These are phyloP conservation scores for Yamadazyma buinensis DNA, from an alignment of 1,139 yeast genomes.

Conservation along the genomic window DNA sequence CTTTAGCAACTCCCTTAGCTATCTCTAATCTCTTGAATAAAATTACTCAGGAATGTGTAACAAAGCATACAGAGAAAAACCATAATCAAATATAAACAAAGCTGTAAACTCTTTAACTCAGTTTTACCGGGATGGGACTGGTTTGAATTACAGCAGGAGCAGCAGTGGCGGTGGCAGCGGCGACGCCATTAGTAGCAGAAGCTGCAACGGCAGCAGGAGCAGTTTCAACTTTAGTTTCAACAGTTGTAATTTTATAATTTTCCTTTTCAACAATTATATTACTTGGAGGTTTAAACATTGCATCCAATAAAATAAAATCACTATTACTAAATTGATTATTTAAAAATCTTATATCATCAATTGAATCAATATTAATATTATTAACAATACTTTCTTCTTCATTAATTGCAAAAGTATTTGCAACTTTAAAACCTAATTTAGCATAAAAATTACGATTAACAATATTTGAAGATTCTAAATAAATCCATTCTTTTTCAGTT, in stretches of 20 bases:
- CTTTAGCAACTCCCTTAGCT: slow-evolving; percentile 8
- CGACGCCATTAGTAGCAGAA: background rate
- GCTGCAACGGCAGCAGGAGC: background rate
- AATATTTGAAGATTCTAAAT: slow-evolving; percentile 51
- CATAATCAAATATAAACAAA: too few relatives aligned
- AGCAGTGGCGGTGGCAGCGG: background rate
- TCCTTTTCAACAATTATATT: slow-evolving; percentile 12
- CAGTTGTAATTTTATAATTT: slow-evolving; percentile 9
- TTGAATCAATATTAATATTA: slow-evolving; percentile 13
- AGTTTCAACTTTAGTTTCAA: background rate
- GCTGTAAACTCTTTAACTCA: too few relatives aligned
- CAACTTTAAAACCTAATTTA: slow-evolving; percentile 45
- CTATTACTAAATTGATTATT: slow-evolving; percentile 6
- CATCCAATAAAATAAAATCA: slow-evolving; percentile 17
- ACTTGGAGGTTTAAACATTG: slow-evolving; percentile 17
- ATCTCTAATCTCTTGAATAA: slow-evolving; percentile 7
- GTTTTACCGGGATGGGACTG: slow-evolving; percentile 9
- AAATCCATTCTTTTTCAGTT: slow-evolving; percentile 22
- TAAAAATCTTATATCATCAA: slow-evolving; percentile 9
- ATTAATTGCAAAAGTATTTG: slow-evolving; percentile 43
- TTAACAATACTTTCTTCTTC: slow-evolving; percentile 16
- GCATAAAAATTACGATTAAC: slow-evolving; percentile 46
- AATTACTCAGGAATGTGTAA: too few relatives aligned
- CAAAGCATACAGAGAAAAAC: too few relatives aligned
- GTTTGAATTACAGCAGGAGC: background rate